phyloP scores from a whole-genome alignment of 768 basidiomycete species.

The Termitomyces sp. region DNA sequence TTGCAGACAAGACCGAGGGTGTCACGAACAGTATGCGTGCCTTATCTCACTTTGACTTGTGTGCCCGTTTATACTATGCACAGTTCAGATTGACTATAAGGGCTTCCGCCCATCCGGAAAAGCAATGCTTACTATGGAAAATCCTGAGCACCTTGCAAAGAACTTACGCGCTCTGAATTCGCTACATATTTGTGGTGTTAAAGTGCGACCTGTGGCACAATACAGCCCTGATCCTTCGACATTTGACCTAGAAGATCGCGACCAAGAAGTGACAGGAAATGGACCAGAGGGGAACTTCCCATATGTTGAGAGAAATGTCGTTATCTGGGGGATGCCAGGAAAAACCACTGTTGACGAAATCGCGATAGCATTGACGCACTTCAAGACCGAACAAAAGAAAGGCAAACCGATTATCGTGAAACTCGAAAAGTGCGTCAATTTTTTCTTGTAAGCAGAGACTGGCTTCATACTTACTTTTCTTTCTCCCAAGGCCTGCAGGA shows the following conservation, averaged over 20 bases:
- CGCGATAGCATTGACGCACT: conserved; percentile 34
- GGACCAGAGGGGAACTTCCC: conserved; percentile 49
- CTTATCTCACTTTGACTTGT: not conserved
- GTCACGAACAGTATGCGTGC: conserved; percentile 28
- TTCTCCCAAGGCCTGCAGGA: conserved; percentile 22
- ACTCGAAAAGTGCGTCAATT: conserved; percentile 39
- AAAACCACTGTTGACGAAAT: conserved; percentile 30
- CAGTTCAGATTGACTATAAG: conserved; percentile 56
- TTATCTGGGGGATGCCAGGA: conserved; percentile 57
- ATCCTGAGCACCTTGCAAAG: conserved; percentile 34
- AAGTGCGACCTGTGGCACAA: conserved; percentile 28
- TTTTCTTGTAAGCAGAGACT: not conserved
- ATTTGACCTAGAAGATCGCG: not conserved
- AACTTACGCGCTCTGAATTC: conserved; percentile 37
- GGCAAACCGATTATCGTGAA: conserved; percentile 43
- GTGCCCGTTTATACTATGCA: not conserved
- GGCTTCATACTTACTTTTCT: not conserved
- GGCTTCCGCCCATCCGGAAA: conserved; percentile 54
- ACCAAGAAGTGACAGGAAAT: conserved; percentile 24
- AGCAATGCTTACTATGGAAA: conserved; percentile 51
- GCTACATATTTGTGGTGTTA: conserved; percentile 39
- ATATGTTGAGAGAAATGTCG: conserved; percentile 47
- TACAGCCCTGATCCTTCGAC: conserved; percentile 8
- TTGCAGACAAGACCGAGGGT: conserved; percentile 3
- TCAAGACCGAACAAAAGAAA: conserved; percentile 33